Conservation (phyloP, 768 basidiomycete species). For the Austroboletus festivus region DNA sequence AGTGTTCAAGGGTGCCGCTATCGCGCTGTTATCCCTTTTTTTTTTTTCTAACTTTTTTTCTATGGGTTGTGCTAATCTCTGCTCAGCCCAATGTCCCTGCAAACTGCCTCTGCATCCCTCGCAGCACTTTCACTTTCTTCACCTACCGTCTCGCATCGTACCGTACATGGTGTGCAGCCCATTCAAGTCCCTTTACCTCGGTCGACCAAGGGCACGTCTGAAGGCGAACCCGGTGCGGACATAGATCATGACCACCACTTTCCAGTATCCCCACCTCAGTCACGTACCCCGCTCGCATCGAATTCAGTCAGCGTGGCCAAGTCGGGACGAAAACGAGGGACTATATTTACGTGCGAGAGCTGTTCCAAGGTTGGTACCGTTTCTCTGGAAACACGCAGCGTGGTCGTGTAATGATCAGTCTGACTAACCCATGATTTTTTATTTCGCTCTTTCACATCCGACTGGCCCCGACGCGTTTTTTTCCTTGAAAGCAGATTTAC, state of each 20-base stretch:
- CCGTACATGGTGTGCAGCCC: constrained; percentile 11
- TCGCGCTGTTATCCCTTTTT: background rate
- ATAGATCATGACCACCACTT: constrained; percentile 16
- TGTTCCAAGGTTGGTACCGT: constrained; percentile 76
- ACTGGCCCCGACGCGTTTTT: too few relatives aligned
- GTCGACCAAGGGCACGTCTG: constrained; percentile 1
- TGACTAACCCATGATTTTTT: background rate
- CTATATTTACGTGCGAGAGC: constrained; percentile 88
- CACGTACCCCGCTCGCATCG: constrained; percentile 2
- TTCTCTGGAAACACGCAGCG: constrained; percentile 3
- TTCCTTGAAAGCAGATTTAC: constrained; percentile 53
- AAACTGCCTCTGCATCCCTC: constrained; percentile 38
- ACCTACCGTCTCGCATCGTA: constrained; percentile 33
- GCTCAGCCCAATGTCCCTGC: constrained; percentile 35
- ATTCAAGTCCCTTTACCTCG: constrained; percentile 3
- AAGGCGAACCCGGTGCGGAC: constrained; percentile 2
- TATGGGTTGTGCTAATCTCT: constrained; percentile 1
- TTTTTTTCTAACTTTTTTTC: too few relatives aligned
- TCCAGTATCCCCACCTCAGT: constrained; percentile 10
- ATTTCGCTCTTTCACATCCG: too few relatives aligned
- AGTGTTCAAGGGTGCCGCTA: background rate
- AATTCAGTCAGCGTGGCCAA: constrained; percentile 24
- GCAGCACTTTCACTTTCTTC: constrained; percentile 41
- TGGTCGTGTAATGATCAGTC: constrained; percentile 1
- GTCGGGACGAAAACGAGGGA: constrained; percentile 72